Conservation (phyloP, 305 asterid genomes). For the Lippia alba region DNA sequence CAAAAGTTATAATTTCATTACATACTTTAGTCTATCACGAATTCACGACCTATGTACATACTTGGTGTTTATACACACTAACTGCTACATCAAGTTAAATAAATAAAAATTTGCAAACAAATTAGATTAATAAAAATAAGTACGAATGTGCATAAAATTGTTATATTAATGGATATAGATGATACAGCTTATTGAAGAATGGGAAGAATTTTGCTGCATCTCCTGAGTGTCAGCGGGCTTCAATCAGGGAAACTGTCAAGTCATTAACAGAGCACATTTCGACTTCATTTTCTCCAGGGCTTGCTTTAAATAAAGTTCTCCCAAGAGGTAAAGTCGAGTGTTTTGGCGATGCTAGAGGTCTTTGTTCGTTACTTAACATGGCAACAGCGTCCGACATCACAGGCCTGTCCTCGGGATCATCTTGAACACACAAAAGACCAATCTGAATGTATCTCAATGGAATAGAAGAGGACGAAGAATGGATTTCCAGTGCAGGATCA, state of each 20-base stretch:
- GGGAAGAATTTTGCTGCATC: neutral
- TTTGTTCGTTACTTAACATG: constrained; percentile 13
- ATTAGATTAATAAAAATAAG: no score
- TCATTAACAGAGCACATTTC: constrained; percentile 1
- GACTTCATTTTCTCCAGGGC: neutral
- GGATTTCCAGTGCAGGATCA: constrained; percentile 8
- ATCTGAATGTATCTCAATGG: constrained; percentile 22
- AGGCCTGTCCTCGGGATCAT: constrained; percentile 24
- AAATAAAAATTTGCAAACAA: no score
- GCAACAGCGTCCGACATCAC: constrained; percentile 15
- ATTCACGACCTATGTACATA: no score
- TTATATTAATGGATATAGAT: no score
- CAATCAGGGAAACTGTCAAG: constrained; percentile 6
- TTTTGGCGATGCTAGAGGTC: neutral
- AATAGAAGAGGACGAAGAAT: neutral
- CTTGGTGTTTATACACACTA: no score
- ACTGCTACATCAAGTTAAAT: no score
- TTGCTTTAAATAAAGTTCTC: neutral
- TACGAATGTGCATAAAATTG: no score
- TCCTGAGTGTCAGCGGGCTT: constrained; percentile 8
- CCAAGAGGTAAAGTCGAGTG: constrained; percentile 5
- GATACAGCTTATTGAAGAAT: no score
- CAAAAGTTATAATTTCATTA: no score
- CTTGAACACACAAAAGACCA: constrained; percentile 6
- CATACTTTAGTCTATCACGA: no score